Percentiles rank a stretch among this genome's conserved stretches.
phyloP scores from a whole-genome alignment of 495 filamentous ascomycete species.

The Polyplosphaeria fusca region DNA sequence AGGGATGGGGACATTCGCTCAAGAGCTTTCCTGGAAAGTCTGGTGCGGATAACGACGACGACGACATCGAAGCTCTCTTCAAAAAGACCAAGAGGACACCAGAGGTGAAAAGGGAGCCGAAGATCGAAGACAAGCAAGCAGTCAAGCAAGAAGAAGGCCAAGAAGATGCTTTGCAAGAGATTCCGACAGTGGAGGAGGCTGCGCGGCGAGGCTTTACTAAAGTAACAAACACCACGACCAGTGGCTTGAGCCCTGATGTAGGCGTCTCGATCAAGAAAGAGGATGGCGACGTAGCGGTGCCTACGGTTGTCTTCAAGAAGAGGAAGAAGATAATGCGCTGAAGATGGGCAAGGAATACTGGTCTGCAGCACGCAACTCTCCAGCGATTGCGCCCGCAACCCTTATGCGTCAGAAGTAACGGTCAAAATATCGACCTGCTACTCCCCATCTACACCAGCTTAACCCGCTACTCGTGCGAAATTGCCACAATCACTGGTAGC shows the following conservation, averaged over 20 bases:
- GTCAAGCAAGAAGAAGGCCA: neutral
- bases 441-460: too few species aligned
- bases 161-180: constrained; percentile 6
- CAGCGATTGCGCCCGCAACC: too few species aligned
- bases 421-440: too few species aligned
- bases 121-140: constrained; percentile 8
- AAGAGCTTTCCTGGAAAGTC: constrained; percentile 58
- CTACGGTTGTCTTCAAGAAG: constrained; percentile 32
- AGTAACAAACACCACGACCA: neutral
- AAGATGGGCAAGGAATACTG: too few species aligned
- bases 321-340: constrained; percentile 27
- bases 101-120: constrained; percentile 38
- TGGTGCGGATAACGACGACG: constrained; percentile 35
- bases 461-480: too few species aligned
- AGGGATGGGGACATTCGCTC: constrained; percentile 71
- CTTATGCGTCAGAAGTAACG: too few species aligned
- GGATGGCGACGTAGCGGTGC: constrained; percentile 4
- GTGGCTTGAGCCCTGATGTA: neutral
- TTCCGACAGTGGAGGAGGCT: constrained; percentile 17
- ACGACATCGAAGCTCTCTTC: constrained; percentile 69
- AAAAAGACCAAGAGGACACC: constrained; percentile 42
- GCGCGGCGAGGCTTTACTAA: neutral
- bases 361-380: too few species aligned
- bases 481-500: too few species aligned
- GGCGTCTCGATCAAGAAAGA: constrained; percentile 1